Conservation (phyloP, 2,329 filamentous ascomycete species). For the Aspergillus sp. region DNA sequence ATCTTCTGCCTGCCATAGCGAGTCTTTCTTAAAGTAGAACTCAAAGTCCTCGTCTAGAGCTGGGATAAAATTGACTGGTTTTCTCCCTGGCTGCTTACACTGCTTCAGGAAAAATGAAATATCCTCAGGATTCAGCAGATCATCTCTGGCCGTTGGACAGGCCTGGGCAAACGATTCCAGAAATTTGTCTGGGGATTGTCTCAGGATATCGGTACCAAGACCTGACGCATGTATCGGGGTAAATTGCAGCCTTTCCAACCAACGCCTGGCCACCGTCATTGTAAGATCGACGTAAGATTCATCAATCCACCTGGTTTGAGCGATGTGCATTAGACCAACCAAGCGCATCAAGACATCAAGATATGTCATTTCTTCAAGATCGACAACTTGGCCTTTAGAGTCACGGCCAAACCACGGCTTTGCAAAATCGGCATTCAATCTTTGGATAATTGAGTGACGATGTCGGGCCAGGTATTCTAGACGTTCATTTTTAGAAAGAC, state of each 20-base stretch:
- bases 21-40: slow-evolving; percentile 99
- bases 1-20: slow-evolving; percentile 96
- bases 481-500: slow-evolving; percentile 33
- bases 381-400: slow-evolving; percentile 70
- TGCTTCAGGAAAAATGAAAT: slow-evolving; percentile 90
- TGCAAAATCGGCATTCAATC: slow-evolving; percentile 88
- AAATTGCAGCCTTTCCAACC: slow-evolving; percentile 69
- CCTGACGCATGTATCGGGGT: slow-evolving; percentile 71
- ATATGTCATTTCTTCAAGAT: slow-evolving; percentile 93
- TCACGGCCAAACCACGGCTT: slow-evolving; percentile 93
- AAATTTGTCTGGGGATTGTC: slow-evolving; percentile 9
- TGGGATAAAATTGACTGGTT: slow-evolving; percentile 92
- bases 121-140: slow-evolving; percentile 94
- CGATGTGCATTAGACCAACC: slow-evolving; percentile 83
- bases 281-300: slow-evolving; percentile 74
- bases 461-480: slow-evolving; percentile 81
- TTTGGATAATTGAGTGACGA: slow-evolving; percentile 83
- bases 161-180: slow-evolving; percentile 1
- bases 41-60: slow-evolving; percentile 91
- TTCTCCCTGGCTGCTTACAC: slow-evolving; percentile 83
- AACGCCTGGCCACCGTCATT: slow-evolving; percentile 86
- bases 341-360: slow-evolving; percentile 77
- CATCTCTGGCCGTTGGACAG: slow-evolving; percentile 78
- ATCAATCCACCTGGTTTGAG: slow-evolving; percentile 85
- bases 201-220: slow-evolving; percentile 34